A percentile compares a stretch with the other conserved stretches of the same genome.
Conservation (phyloP, 2,329 filamentous ascomycete genomes). For the Fusarium humuli region DNA sequence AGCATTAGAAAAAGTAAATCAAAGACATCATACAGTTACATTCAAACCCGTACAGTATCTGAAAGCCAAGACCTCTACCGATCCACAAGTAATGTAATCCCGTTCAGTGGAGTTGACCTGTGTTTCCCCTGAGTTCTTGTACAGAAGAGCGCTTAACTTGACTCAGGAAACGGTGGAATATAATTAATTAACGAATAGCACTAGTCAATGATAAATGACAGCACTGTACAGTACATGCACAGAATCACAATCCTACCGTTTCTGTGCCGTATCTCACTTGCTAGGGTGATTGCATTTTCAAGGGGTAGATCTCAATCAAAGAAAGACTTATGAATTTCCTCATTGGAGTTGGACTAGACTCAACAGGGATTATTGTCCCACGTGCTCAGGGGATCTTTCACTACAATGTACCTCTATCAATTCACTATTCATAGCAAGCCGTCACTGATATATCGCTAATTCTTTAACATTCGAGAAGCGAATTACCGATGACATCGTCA, state of each 20-base stretch:
- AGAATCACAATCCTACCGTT: conserved; percentile 2
- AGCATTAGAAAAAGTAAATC: conserved; percentile 9
- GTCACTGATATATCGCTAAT: not conserved
- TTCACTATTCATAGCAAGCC: not conserved
- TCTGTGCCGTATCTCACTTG: conserved; percentile 4
- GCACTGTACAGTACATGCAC: not conserved
- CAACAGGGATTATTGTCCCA: conserved; percentile 16
- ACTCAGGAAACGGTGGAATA: conserved; percentile 21
- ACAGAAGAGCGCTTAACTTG: not conserved
- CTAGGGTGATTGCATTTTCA: conserved; percentile 10
- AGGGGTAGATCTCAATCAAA: conserved; percentile 41
- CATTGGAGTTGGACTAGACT: conserved; percentile 2
- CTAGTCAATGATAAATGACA: conserved; percentile 10
- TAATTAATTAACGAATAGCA: conserved; percentile 7
- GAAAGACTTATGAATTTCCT: conserved; percentile 1
- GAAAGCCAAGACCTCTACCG: not conserved
- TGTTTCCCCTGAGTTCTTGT: not conserved
- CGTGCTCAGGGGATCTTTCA: conserved; percentile 16
- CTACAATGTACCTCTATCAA: not conserved
- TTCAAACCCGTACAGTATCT: conserved; percentile 1
- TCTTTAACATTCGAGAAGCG: not conserved
- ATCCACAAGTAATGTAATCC: conserved; percentile 23
- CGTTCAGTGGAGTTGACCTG: not conserved
- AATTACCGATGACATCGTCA: not conserved
- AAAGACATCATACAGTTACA: conserved; percentile 22